Evolutionary conservation across 768 basidiomycete genomes (phyloP), one percentile per base, ranked within the genome.

Genomic region (Cantharellus anzutake): DNA sequence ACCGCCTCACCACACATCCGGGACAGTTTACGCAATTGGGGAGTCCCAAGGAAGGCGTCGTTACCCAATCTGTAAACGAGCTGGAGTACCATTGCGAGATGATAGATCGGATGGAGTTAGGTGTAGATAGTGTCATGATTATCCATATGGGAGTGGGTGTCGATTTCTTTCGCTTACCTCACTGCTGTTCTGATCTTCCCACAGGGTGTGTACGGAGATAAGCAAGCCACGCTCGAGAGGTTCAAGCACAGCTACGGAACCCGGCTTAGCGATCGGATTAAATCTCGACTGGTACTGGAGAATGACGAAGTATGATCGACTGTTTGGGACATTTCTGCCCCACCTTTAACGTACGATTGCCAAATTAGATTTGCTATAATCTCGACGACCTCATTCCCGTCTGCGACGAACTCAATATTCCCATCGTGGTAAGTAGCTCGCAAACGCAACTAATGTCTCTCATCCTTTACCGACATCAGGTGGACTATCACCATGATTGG

Each of bases 21-120:
- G 91, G 90, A 2, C 90, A 74, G 68, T 73, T 73, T 63, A 75
- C 72, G 2, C 73, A 74, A 61, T 66, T 97, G 2, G 91, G 85
- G 3, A 86, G 84, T 38, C 91, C 88, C 0, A 83, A 77, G 53
- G 75, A 79, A 14, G 75, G 74, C 5, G 93, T 96, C 11, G 76
- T 93, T 5, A 74, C 79, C 38, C 79, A 87, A 2, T 80, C 86
- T 16, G 72, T 93, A 5, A 75, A 85, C 14, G 92, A 97, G 61
- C 74, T 97, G 37, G 73, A 75, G 34, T 94, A 97, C 67, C 93
- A 97, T 62, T 81, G 81, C 61, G 81, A 93, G 69, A 85, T 96
- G 78, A 74, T 94, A 67, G 84, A 89, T 59, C 72, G 79, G 20
- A 89, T 94, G 86, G 84, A 80, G 0, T 67, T 89, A 40, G 87